Percentiles rank a stretch among this genome's conserved stretches.
These are phyloP conservation scores for Fusarium redolens DNA, from an alignment of 2,329 filamentous ascomycete species.

Conservation along the genomic window DNA sequence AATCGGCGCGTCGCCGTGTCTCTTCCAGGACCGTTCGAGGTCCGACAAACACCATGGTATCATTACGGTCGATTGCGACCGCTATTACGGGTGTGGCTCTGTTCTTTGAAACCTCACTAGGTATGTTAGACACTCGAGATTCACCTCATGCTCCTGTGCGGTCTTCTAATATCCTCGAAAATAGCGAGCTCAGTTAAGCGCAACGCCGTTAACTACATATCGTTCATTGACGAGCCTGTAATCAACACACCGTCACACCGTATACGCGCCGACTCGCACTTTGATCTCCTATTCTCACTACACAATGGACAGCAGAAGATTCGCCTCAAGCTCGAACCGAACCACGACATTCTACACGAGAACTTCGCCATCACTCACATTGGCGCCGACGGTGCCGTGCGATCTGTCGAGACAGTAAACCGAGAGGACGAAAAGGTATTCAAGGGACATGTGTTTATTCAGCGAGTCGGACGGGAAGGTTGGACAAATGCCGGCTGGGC, in stretches of 20 bases:
- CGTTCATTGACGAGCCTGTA: constrained; percentile 76
- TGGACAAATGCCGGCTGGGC: constrained; percentile 92
- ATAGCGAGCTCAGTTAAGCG: constrained; percentile 78
- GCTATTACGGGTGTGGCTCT: constrained; percentile 48
- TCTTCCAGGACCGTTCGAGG: constrained; percentile 30
- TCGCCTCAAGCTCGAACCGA: constrained; percentile 86
- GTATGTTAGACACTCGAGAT: constrained; percentile 37
- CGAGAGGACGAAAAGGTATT: constrained; percentile 83
- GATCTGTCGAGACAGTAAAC: constrained; percentile 74
- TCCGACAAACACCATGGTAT: constrained; percentile 48
- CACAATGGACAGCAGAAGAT: constrained; percentile 75
- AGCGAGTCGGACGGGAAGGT: constrained; percentile 66
- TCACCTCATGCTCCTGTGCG: neutral
- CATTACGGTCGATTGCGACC: constrained; percentile 47
- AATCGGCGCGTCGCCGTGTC: constrained; percentile 30
- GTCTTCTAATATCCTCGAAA: constrained; percentile 33
- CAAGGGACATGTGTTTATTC: constrained; percentile 81
- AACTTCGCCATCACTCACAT: constrained; percentile 80
- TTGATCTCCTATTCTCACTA: constrained; percentile 85
- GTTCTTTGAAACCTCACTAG: constrained; percentile 47
- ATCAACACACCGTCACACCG: constrained; percentile 84
- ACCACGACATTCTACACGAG: constrained; percentile 86
- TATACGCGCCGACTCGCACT: constrained; percentile 82
- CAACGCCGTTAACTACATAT: constrained; percentile 80
- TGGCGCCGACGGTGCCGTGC: constrained; percentile 75